Base-by-base conservation (phyloP, 2,329 filamentous ascomycete genomes). In the Fusarium penzigii region DNA sequence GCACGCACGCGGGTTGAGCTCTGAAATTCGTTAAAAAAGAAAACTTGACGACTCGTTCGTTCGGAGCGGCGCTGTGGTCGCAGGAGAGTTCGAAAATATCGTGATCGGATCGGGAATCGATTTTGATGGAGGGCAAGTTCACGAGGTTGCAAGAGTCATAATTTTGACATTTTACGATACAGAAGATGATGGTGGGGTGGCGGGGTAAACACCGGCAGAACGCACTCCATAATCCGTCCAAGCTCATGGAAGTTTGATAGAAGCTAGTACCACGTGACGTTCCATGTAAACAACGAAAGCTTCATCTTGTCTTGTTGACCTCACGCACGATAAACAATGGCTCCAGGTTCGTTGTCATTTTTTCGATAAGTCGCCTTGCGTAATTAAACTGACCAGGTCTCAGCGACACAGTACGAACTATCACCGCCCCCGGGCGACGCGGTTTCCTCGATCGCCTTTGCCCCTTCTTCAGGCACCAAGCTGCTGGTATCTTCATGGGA, bases 401-500 rank as follows among this genome's bases (percentile, higher is more conserved):
- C 56, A 86, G 82, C 81, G 71, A 79, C 86, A 60, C 91, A 96
- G 79, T 92, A 90, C 75, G 88, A 94, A 73, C 83, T 97, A 67
- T 81, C 86, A 55, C 84, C 90, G 64, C 87, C 92, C 43, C 94
- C 94, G 11, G 83, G 82, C 62, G 94, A 99, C 74, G 90, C 89
- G 64, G 88, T 97, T 65, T 96, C 93, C 44, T 81, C 91, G 20
- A 78, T 97, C 66, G 85, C 85, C 67, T 99, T 96, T 79, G 90
- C 92, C 59, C 89, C 91, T 36, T 76, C 81, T 55, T 85, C 86
- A n/a, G 81, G 87, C 3, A 84, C 80, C 48, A 88, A 86, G 63
- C 81, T 99, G 38, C 83, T 95, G n/a, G 92, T 93, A 63, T 88
- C 92, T 11, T 96, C 92, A 50, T 99, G 94, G 94, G 93, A 97